These are phyloP conservation scores for Leccinum ochraceum DNA, from an alignment of 768 basidiomycete genomes.

Conservation along the genomic window DNA sequence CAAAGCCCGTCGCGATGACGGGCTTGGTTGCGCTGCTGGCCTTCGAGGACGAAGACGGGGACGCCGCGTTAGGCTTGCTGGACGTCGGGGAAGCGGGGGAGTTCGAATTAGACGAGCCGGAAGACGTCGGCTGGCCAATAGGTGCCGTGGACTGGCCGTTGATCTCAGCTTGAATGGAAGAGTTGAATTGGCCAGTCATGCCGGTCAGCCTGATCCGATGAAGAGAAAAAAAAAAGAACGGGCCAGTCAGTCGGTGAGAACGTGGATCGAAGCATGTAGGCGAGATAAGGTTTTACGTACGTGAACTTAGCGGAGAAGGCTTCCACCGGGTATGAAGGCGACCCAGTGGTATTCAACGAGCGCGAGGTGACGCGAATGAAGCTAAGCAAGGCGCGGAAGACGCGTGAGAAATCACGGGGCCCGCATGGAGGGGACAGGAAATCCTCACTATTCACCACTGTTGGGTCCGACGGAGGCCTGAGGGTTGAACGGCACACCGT, in stretches of 20 bases:
- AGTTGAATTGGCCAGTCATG: slow-evolving; percentile 74
- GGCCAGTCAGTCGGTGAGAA: neutral
- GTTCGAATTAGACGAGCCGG: slow-evolving; percentile 12
- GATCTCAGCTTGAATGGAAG: slow-evolving; percentile 56
- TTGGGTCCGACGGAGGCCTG: slow-evolving; percentile 55
- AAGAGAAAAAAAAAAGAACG: neutral
- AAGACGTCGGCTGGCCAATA: slow-evolving; percentile 41
- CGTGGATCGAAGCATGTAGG: neutral
- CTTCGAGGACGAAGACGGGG: slow-evolving; percentile 3
- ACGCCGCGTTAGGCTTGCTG: neutral
- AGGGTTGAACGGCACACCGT: slow-evolving; percentile 52
- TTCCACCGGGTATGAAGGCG: slow-evolving; percentile 56
- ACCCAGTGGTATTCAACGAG: slow-evolving; percentile 47
- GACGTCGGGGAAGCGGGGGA: neutral
- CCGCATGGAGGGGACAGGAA: no score
- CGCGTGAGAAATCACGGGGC: neutral
- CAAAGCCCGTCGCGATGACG: slow-evolving; percentile 23
- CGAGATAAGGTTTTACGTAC: slow-evolving; percentile 44
- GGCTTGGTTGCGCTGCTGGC: slow-evolving; percentile 26
- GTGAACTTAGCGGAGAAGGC: slow-evolving; percentile 81
- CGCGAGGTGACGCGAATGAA: slow-evolving; percentile 79
- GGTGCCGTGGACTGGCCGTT: slow-evolving; percentile 60
- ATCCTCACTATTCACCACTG: slow-evolving; percentile 53
- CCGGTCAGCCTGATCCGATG: slow-evolving; percentile 48
- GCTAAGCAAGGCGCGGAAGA: slow-evolving; percentile 37